Evolutionary conservation across 345 rosid genomes (phyloP), one percentile per base, ranked within the genome.

Genomic region (Aethionema arabicum): DNA sequence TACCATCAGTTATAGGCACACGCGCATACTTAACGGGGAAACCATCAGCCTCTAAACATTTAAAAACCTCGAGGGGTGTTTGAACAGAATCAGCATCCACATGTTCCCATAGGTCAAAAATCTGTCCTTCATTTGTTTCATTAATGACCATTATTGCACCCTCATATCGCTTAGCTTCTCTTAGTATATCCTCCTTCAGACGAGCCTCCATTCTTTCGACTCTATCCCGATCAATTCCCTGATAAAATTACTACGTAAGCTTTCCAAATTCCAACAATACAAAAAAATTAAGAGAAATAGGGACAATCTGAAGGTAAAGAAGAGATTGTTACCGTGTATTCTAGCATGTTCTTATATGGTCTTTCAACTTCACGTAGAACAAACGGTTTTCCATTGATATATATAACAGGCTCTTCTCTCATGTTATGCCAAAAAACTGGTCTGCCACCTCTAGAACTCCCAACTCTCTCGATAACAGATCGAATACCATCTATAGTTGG

Each of bases 321-420:
- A 35, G 11, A 37, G 36, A 59, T 52, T 2, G 30, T 61, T 89
- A 92, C 97, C 83, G 99, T 77, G 72, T 92, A 92, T 58, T 92
- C 99, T 52, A 84, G 82, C 99, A 92, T 89, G 79, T 92, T 92
- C 66, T 92, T 92, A 77, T 67, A 87, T 51, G 99, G 99, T 52
- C 99, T 81, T 74, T 92, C 99, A 66, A 85, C 97, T 74, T 89
- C 99, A 36, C 99, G 96, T 43, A 92, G 95, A 51, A 93, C 99
- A 79, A 93, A 93, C 13, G 99, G 99, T 70, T 87, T 89, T 63
- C 99, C 95, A 50, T 85, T 87, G 68, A 89, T 89, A 73, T 93
- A 93, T 72, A 89, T 89, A 65, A 93, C 99, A 60, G 99, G 95
- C 72, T 93, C 99, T 80, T 93, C 99, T 76, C 99, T 80, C 95